These are phyloP conservation scores for Quercus lobata DNA, from an alignment of 331 rosid species.

Conservation along the genomic window DNA sequence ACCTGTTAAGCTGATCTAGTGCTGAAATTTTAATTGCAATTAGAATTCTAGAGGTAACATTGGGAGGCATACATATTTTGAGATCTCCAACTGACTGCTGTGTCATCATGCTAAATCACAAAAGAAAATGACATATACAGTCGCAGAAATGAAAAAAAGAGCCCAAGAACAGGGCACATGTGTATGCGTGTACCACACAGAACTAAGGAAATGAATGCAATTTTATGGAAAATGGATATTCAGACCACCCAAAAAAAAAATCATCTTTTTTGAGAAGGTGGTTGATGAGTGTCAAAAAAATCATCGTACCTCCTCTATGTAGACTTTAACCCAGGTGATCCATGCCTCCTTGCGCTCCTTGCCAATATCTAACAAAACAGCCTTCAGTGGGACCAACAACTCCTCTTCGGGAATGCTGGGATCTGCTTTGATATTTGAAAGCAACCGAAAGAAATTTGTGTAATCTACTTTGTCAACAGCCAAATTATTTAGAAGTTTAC, in stretches of 20 bases:
- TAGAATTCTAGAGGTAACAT: too few relatives aligned
- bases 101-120: background rate
- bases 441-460: constrained; percentile 82
- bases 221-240: background rate
- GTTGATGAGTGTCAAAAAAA: background rate
- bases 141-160: background rate
- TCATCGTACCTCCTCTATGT: constrained; percentile 69
- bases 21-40: too few relatives aligned
- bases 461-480: constrained; percentile 98
- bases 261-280: too few relatives aligned
- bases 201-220: background rate
- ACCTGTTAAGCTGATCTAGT: too few relatives aligned
- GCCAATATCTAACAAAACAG: constrained; percentile 88
- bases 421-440: constrained; percentile 83
- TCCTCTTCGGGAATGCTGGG: constrained; percentile 71
- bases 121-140: background rate
- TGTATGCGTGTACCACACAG: background rate
- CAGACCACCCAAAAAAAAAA: background rate
- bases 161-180: background rate
- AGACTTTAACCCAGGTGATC: constrained; percentile 80
- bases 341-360: constrained; percentile 95
- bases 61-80: background rate
- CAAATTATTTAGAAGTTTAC: constrained; percentile 87
- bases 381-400: constrained; percentile 80
- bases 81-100: background rate